Evolutionary conservation across 2,329 filamentous ascomycete species (phyloP).

Genomic region (Aspergillus versicolor): DNA sequence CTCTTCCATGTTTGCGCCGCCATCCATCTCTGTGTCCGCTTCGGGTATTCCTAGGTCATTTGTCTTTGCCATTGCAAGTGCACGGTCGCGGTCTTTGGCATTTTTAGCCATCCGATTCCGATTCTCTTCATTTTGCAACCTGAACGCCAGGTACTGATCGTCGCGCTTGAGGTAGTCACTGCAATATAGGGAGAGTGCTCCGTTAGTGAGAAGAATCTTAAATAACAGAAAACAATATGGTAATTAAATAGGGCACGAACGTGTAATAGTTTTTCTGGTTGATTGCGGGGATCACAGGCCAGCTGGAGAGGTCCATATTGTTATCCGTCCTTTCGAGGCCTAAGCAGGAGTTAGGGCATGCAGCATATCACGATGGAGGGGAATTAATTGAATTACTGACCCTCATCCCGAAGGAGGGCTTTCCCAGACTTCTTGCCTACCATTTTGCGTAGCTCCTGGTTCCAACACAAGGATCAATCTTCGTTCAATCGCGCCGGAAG

Average conservation of each 20-base stretch:
- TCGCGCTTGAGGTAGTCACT: constrained; percentile 98
- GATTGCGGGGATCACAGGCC: constrained; percentile 89
- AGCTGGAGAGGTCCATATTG: constrained; percentile 92
- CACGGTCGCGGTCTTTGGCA: constrained; percentile 84
- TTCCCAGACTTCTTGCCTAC: constrained; percentile 66
- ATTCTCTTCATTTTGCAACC: constrained; percentile 83
- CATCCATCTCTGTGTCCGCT: constrained; percentile 39
- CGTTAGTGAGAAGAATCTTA: constrained; percentile 12
- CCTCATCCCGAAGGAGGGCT: constrained; percentile 61
- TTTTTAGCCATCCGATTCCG: constrained; percentile 80
- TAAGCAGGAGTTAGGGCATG: constrained; percentile 38
- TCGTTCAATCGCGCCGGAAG: background rate
- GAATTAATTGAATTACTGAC: constrained; percentile 26
- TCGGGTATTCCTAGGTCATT: constrained; percentile 63
- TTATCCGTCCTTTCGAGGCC: constrained; percentile 96
- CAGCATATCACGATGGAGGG: background rate
- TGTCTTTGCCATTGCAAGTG: constrained; percentile 71
- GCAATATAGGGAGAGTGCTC: constrained; percentile 7
- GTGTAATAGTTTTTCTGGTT: constrained; percentile 99
- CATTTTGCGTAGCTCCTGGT: constrained; percentile 44
- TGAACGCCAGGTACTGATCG: constrained; percentile 87
- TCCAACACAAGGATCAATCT: background rate
- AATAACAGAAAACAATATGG: background rate
- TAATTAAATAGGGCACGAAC: constrained; percentile 51
- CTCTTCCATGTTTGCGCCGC: constrained; percentile 58